phyloP scores from a whole-genome alignment of 306 rosid species.

The Fagus crenata region DNA sequence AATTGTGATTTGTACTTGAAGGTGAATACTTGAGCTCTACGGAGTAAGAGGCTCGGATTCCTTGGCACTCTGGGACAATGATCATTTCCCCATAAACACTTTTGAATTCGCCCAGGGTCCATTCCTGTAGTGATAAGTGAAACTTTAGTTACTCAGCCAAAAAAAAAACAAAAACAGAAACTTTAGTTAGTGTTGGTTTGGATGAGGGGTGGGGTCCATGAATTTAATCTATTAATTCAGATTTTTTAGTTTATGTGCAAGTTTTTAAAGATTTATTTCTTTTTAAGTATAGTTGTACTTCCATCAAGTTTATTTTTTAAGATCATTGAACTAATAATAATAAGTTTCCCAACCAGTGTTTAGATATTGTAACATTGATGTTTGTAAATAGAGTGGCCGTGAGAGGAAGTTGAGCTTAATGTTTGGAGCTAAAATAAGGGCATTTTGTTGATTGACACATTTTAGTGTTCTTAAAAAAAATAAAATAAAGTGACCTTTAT shows the following conservation, averaged over 20 bases:
- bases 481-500: no score
- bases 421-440: neutral
- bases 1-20: slow-evolving; percentile 27
- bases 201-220: no score
- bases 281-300: no score
- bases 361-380: neutral
- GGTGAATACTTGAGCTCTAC: slow-evolving; percentile 54
- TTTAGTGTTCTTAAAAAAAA: no score
- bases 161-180: neutral
- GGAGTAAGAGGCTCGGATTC: slow-evolving; percentile 46
- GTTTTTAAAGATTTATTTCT: no score
- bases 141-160: neutral
- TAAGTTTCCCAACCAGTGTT: no score
- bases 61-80: slow-evolving; percentile 43
- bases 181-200: neutral
- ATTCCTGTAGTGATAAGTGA: slow-evolving; percentile 44
- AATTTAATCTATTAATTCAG: no score
- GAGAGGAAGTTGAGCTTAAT: neutral
- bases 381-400: neutral
- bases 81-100: slow-evolving; percentile 55
- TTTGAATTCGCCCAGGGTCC: slow-evolving; percentile 52
- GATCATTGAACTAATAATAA: no score
- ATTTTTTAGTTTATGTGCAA: no score
- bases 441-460: neutral
- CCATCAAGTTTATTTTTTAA: no score